phyloP scores from a whole-genome alignment of 75 land plant species.

The Picea sitchensis region DNA sequence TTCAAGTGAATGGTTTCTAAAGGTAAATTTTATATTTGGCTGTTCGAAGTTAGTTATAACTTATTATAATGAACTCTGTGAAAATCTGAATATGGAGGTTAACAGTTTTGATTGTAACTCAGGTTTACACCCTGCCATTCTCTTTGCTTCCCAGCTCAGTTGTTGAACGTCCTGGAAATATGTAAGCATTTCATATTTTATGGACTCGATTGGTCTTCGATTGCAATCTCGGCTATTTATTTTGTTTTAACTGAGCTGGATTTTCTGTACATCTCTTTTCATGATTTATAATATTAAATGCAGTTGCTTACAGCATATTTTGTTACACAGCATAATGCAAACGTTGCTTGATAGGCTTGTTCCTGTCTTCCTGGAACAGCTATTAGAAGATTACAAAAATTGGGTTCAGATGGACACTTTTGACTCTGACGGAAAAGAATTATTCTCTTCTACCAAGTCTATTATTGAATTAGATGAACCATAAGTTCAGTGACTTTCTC shows the following conservation, averaged over 20 bases:
- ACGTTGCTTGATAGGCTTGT: slow-evolving; percentile 32
- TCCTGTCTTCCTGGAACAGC: slow-evolving; percentile 23
- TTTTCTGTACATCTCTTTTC: background rate
- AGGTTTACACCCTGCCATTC: slow-evolving; percentile 39
- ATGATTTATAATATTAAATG: background rate
- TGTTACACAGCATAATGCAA: slow-evolving; percentile 27
- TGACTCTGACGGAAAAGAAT: background rate
- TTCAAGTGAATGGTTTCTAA: too few species aligned
- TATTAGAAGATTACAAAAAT: slow-evolving; percentile 19
- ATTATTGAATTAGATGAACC: slow-evolving; percentile 2
- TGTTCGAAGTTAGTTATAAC: background rate
- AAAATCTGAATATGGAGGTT: background rate
- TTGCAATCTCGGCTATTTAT: background rate
- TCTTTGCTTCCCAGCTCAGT: slow-evolving; percentile 31
- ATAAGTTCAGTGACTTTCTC: background rate
- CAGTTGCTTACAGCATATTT: background rate
- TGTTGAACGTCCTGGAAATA: slow-evolving; percentile 32
- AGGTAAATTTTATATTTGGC: background rate
- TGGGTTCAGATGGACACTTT: slow-evolving; percentile 26
- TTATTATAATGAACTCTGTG: background rate
- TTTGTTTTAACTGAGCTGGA: background rate
- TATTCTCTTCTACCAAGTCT: slow-evolving; percentile 2
- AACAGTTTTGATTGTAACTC: slow-evolving; percentile 6
- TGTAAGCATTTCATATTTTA: slow-evolving; percentile 14
- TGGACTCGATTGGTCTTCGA: background rate